phyloP scores from a whole-genome alignment of 2,329 filamentous ascomycete species.

The Delphinella strobiligena region DNA sequence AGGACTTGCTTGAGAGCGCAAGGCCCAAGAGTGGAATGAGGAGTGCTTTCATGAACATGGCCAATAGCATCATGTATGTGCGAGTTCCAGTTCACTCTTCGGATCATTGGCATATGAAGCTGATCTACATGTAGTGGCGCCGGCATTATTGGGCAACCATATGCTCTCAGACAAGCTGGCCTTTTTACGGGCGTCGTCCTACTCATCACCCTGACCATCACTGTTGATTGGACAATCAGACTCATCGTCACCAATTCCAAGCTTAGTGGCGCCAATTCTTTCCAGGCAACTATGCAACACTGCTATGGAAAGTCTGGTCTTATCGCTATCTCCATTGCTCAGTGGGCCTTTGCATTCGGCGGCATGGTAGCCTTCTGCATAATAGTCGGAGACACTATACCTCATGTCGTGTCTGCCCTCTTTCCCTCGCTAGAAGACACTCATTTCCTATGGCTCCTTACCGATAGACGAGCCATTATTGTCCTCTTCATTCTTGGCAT shows the following conservation, averaged over 20 bases:
- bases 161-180: conserved; percentile 89
- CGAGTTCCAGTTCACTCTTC: background rate
- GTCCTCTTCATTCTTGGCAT: conserved; percentile 75
- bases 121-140: conserved; percentile 34
- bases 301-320: conserved; percentile 85
- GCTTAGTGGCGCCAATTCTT: conserved; percentile 82
- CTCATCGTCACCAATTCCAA: conserved; percentile 97
- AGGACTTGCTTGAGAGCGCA: conserved; percentile 47
- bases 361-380: conserved; percentile 98
- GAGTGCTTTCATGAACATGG: conserved; percentile 99
- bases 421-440: conserved; percentile 64
- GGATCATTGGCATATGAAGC: background rate
- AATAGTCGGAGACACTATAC: conserved; percentile 93
- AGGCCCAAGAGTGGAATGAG: conserved; percentile 75
- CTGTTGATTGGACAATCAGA: conserved; percentile 94
- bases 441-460: conserved; percentile 70
- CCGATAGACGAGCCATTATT: conserved; percentile 72
- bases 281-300: conserved; percentile 89
- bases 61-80: conserved; percentile 82
- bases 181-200: conserved; percentile 68
- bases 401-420: conserved; percentile 70
- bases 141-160: conserved; percentile 70
- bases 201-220: conserved; percentile 65
- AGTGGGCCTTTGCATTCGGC: conserved; percentile 98
- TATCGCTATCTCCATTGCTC: conserved; percentile 79